Percentiles rank a stretch among this genome's conserved stretches.
phyloP scores from a whole-genome alignment of 345 rosid genomes.

The Turnera subulata region DNA sequence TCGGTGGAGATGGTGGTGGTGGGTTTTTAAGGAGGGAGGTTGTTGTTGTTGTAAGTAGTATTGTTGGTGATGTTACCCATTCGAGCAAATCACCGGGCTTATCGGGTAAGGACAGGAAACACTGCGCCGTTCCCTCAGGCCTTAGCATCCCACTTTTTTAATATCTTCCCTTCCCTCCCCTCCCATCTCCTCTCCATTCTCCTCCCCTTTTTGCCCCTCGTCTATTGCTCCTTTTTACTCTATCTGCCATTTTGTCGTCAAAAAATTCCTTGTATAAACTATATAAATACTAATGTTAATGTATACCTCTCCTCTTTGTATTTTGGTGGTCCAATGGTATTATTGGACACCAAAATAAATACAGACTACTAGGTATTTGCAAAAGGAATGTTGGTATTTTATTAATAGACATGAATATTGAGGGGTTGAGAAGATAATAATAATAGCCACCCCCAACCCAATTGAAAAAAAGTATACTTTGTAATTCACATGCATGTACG shows the following conservation, averaged over 20 bases:
- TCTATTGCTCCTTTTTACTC: not conserved
- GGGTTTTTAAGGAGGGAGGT: slow-evolving; percentile 4
- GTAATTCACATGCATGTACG: too few species aligned
- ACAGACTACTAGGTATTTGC: too few species aligned
- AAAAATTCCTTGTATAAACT: too few species aligned
- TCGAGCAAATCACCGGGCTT: slow-evolving; percentile 42
- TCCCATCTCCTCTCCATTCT: slow-evolving; percentile 1
- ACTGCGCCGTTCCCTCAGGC: slow-evolving; percentile 31
- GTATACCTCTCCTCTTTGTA: not conserved
- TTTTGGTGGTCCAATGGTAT: not conserved
- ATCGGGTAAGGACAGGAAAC: slow-evolving; percentile 39
- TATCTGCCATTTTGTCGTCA: slow-evolving; percentile 9
- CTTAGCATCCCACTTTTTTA: slow-evolving; percentile 9
- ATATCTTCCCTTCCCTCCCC: not conserved
- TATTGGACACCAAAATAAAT: too few species aligned
- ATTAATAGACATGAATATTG: too few species aligned
- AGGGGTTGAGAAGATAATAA: too few species aligned
- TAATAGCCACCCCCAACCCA: too few species aligned
- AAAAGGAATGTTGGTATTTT: too few species aligned
- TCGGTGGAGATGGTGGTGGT: not conserved
- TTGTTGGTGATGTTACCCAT: slow-evolving; percentile 10
- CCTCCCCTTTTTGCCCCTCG: slow-evolving; percentile 12
- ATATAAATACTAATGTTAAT: too few species aligned
- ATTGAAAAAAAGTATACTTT: too few species aligned
- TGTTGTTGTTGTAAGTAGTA: too few species aligned